Evolutionary conservation across 1,284 basidiomycete species (phyloP).

Genomic region (Pisolithus thermaeus): DNA sequence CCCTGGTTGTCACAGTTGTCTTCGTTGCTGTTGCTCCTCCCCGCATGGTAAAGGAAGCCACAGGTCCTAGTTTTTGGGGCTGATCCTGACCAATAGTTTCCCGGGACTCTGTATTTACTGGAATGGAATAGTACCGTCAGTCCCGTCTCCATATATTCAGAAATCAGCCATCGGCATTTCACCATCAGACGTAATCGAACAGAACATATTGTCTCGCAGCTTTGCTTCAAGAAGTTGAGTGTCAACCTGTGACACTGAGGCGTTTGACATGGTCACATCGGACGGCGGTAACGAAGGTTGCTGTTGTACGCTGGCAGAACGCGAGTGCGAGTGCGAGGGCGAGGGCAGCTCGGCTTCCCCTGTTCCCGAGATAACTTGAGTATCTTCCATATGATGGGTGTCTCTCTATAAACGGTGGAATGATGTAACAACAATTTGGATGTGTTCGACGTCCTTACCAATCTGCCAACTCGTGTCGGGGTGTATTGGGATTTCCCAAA

Average conservation of each 20-base stretch:
- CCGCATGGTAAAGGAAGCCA: background rate
- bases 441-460: constrained; percentile 35
- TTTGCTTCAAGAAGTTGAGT: constrained; percentile 41
- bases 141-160: background rate
- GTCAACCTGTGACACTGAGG: constrained; percentile 29
- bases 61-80: background rate
- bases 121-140: background rate
- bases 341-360: constrained; percentile 29
- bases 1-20: background rate
- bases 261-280: constrained; percentile 23
- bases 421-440: background rate
- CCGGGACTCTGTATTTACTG: constrained; percentile 45
- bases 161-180: constrained; percentile 33
- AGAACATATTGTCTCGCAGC: constrained; percentile 21
- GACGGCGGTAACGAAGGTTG: constrained; percentile 33
- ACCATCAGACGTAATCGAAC: constrained; percentile 22
- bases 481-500: constrained; percentile 46
- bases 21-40: background rate
- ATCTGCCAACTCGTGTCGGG: constrained; percentile 49
- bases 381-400: constrained; percentile 35
- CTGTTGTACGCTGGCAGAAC: constrained; percentile 5
- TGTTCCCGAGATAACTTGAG: constrained; percentile 34
- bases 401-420: constrained; percentile 12
- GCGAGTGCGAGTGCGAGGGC: constrained; percentile 13
- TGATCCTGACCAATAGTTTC: constrained; percentile 10